These are phyloP conservation scores for Brassica hybrid DNA, from an alignment of 441 rosid species.

Conservation along the genomic window DNA sequence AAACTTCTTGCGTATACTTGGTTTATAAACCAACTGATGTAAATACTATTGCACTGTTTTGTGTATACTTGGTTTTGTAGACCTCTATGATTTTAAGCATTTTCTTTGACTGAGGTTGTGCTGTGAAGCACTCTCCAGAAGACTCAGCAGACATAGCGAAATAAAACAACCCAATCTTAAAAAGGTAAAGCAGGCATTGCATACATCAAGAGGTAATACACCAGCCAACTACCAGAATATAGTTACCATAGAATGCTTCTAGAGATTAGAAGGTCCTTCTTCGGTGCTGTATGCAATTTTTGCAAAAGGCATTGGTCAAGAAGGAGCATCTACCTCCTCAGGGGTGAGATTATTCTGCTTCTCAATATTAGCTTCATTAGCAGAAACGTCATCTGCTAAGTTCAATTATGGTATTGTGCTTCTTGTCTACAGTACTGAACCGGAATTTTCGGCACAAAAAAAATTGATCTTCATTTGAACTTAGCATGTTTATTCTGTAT, in stretches of 20 bases:
- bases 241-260: slow-evolving; percentile 90
- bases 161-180: neutral
- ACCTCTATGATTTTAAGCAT: slow-evolving; percentile 75
- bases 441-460: too few relatives aligned
- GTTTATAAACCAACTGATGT: too few relatives aligned
- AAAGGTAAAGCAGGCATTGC: neutral
- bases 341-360: slow-evolving; percentile 53
- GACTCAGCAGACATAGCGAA: slow-evolving; percentile 39
- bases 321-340: slow-evolving; percentile 74
- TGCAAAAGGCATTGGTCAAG: slow-evolving; percentile 90
- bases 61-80: slow-evolving; percentile 45
- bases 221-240: neutral
- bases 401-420: slow-evolving; percentile 34
- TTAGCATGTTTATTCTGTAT: slow-evolving; percentile 23
- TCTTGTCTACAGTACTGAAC: neutral
- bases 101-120: slow-evolving; percentile 51
- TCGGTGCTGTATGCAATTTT: slow-evolving; percentile 79
- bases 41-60: too few relatives aligned
- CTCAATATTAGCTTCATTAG: slow-evolving; percentile 50
- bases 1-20: too few relatives aligned
- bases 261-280: slow-evolving; percentile 95
- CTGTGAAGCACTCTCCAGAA: slow-evolving; percentile 47
- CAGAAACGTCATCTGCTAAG: slow-evolving; percentile 46
- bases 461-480: slow-evolving; percentile 13
- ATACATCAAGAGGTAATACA: neutral